phyloP scores from a whole-genome alignment of 306 rosid genomes.

The Cicer chorassanicum region DNA sequence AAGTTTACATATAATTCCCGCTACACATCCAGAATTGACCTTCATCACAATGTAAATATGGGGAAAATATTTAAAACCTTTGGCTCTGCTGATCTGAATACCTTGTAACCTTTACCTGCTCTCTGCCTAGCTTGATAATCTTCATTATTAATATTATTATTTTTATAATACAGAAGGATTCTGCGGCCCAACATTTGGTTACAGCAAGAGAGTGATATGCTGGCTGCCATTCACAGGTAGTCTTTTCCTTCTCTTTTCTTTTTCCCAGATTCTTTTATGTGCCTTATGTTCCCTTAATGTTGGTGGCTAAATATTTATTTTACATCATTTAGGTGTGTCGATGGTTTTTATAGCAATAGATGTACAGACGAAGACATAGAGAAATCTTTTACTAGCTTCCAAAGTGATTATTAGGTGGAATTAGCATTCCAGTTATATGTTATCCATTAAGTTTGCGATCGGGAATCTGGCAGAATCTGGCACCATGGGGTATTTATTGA shows the following conservation, averaged over 20 bases:
- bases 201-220: slow-evolving; percentile 24
- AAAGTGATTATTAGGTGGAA: slow-evolving; percentile 18
- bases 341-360: slow-evolving; percentile 18
- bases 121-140: slow-evolving; percentile 3
- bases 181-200: slow-evolving; percentile 46
- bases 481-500: slow-evolving; percentile 19
- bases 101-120: slow-evolving; percentile 36
- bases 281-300: slow-evolving; percentile 3
- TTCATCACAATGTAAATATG: background rate
- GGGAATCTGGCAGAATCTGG: slow-evolving; percentile 14
- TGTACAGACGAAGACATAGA: slow-evolving; percentile 7
- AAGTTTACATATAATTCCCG: slow-evolving; percentile 1
- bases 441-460: background rate
- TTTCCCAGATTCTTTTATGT: slow-evolving; percentile 10
- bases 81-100: slow-evolving; percentile 24
- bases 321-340: slow-evolving; percentile 18
- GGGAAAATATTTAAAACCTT: background rate
- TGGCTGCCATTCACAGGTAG: slow-evolving; percentile 44
- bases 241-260: slow-evolving; percentile 19
- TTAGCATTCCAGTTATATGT: slow-evolving; percentile 28
- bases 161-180: slow-evolving; percentile 58
- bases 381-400: slow-evolving; percentile 28
- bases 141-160: background rate
- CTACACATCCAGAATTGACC: slow-evolving; percentile 9
- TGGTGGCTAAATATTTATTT: slow-evolving; percentile 24